These are phyloP conservation scores for Colletotrichum abscissum DNA, from an alignment of 2,329 filamentous ascomycete genomes.

Conservation along the genomic window DNA sequence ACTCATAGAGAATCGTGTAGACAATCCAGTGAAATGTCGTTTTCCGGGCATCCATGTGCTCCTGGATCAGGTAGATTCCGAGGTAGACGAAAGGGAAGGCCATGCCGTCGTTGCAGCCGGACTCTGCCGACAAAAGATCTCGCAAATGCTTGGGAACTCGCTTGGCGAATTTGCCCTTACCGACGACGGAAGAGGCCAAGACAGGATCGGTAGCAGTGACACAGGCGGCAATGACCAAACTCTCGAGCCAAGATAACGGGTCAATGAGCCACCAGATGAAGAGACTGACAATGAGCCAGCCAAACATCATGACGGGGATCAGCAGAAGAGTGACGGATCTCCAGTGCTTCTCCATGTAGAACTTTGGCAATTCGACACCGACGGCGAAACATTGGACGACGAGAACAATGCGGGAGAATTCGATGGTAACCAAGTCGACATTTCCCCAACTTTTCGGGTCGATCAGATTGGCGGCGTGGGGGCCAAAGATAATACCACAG, in stretches of 20 bases:
- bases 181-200: slow-evolving; percentile 95
- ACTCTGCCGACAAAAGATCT: slow-evolving; percentile 94
- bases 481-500: slow-evolving; percentile 89
- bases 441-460: slow-evolving; percentile 82
- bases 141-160: slow-evolving; percentile 96
- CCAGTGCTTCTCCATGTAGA: slow-evolving; percentile 99
- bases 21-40: slow-evolving; percentile 90
- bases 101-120: slow-evolving; percentile 99
- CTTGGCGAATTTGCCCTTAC: slow-evolving; percentile 98
- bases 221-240: slow-evolving; percentile 87
- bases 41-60: slow-evolving; percentile 73
- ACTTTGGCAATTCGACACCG: slow-evolving; percentile 88
- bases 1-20: slow-evolving; percentile 93
- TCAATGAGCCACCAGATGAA: slow-evolving; percentile 94
- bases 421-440: slow-evolving; percentile 86
- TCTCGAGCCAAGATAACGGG: slow-evolving; percentile 87
- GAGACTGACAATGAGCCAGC: slow-evolving; percentile 91
- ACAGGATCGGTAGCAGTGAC: slow-evolving; percentile 98
- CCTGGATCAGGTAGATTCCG: slow-evolving; percentile 88
- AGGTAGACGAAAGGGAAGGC: slow-evolving; percentile 98
- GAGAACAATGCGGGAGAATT: slow-evolving; percentile 89
- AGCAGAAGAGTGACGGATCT: slow-evolving; percentile 88
- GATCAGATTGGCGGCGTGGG: slow-evolving; percentile 84
- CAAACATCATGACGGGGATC: slow-evolving; percentile 96
- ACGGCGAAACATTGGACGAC: slow-evolving; percentile 95